Base-by-base conservation (phyloP, 176 grass and related monocot species). In the Ensete glaucum region DNA sequence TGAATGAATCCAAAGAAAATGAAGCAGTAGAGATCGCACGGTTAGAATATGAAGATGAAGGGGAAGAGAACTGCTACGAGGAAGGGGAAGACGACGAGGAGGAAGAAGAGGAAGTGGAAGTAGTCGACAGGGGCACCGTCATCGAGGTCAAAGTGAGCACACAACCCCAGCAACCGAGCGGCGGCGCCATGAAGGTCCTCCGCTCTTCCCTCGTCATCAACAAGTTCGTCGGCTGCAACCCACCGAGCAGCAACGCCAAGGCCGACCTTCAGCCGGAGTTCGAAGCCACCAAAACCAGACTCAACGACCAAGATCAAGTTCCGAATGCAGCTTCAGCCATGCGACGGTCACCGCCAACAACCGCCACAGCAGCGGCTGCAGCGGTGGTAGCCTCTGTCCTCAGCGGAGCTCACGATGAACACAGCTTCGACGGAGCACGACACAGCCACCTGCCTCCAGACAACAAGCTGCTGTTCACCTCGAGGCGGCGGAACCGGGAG, bases 151-250 rank as follows among this genome's bases (percentile, higher is more conserved):
- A 91, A 82, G 94, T 98, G 64, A 98, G 88, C 85, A 86, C 87
- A 27, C 94, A 98, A 78, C 84, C 81, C 21, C 90, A 87, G 82
- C 54, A 72, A 52, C 68, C 53, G 53, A 34, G 53, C 21, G 15
- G 65, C 72, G 71, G 85, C 22, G 83, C 67, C 19, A 22, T 10
- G 72, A 92, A 88, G 55, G 83, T 87, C 67, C 90, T 87, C 62
- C 90, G 90, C 7, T 98, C 90, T 6, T 89, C 86, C 23, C 77
- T 98, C 24, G 94, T 98, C 27, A 93, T 98, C 85, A 98, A 98
- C 86, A 98, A 98, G 81, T 98, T 98, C 88, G 90, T 98, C 29
- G 94, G 94, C 56, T 78, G 93, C 69, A 92, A 85, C 29, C 93
- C 81, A 22, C 26, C 10, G 14, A 71, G 29, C 68, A 67, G 7